A percentile compares a stretch with the other conserved stretches of the same genome.
phyloP scores from a whole-genome alignment of 2,329 filamentous ascomycete species.

The Rhinocladiella mackenziei region DNA sequence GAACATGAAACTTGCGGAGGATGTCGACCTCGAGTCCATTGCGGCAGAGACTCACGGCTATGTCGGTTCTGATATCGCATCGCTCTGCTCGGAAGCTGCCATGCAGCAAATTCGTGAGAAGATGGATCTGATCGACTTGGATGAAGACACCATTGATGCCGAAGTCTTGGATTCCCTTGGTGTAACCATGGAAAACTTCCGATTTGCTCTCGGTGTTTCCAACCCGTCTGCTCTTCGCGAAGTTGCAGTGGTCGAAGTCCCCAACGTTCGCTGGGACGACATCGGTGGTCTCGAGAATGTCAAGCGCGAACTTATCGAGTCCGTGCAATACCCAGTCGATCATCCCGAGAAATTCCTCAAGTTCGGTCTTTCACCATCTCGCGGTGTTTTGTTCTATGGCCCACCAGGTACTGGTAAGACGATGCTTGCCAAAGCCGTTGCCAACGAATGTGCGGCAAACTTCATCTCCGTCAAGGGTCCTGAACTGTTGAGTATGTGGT shows the following conservation, averaged over 20 bases:
- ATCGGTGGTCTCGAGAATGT: constrained; percentile 97
- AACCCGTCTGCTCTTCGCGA: constrained; percentile 98
- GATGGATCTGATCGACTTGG: constrained; percentile 99
- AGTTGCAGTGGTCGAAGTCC: constrained; percentile 97
- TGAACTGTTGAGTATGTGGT: constrained; percentile 99
- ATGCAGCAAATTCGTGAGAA: constrained; percentile 99
- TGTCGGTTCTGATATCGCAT: constrained; percentile 96
- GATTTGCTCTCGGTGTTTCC: constrained; percentile 93
- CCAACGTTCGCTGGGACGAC: constrained; percentile 99
- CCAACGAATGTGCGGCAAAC: constrained; percentile 98
- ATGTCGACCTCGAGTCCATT: constrained; percentile 95
- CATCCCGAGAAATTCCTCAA: constrained; percentile 99
- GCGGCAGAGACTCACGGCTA: constrained; percentile 98
- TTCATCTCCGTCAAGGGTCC: constrained; percentile 99
- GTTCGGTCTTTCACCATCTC: constrained; percentile 95
- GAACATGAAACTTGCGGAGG: constrained; percentile 99
- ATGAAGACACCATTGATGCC: constrained; percentile 97
- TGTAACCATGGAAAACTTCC: constrained; percentile 99
- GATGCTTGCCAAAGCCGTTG: constrained; percentile 96
- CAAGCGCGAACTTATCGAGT: constrained; percentile 99
- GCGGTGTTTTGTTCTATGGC: constrained; percentile 97
- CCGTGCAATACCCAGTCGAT: constrained; percentile 97
- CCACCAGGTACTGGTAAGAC: constrained; percentile 99
- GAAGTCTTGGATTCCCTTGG: constrained; percentile 97
- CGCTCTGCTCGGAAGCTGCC: constrained; percentile 95